Evolutionary conservation across 2,329 filamentous ascomycete species (phyloP).

Genomic region (Chaetomiaceae sp.): DNA sequence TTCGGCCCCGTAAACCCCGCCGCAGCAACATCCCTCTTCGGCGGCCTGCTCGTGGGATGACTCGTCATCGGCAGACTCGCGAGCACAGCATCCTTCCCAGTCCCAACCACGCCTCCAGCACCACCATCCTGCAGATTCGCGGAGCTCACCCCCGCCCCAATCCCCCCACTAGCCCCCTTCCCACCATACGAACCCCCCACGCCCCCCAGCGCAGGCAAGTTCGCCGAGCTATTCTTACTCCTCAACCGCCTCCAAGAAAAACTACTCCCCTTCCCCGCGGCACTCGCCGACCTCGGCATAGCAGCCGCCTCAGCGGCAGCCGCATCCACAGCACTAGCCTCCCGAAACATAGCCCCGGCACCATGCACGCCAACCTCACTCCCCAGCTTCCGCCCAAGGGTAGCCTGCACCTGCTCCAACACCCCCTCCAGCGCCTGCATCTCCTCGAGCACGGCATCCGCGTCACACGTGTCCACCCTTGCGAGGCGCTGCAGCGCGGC

Average conservation of each 20-base stretch:
- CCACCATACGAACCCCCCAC: slow-evolving; percentile 41
- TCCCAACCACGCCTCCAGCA: too few species aligned
- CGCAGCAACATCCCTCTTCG: slow-evolving; percentile 64
- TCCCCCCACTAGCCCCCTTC: slow-evolving; percentile 29
- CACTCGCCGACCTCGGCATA: slow-evolving; percentile 53
- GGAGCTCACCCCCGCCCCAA: slow-evolving; percentile 28
- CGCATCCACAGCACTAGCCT: slow-evolving; percentile 37
- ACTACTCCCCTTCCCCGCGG: slow-evolving; percentile 69
- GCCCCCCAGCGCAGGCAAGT: slow-evolving; percentile 50
- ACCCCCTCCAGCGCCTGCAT: slow-evolving; percentile 85
- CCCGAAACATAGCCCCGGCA: slow-evolving; percentile 68
- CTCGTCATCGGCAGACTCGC: slow-evolving; percentile 74
- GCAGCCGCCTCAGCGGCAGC: slow-evolving; percentile 41
- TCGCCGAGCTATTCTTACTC: slow-evolving; percentile 76
- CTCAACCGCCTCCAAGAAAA: slow-evolving; percentile 88
- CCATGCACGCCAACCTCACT: slow-evolving; percentile 84
- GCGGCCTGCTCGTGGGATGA: slow-evolving; percentile 59
- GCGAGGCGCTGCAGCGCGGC: slow-evolving; percentile 80
- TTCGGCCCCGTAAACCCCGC: slow-evolving; percentile 78
- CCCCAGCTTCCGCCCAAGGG: slow-evolving; percentile 79
- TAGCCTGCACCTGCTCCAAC: slow-evolving; percentile 76
- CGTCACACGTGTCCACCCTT: slow-evolving; percentile 81
- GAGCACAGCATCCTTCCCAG: slow-evolving; percentile 58
- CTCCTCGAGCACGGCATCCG: slow-evolving; percentile 86
- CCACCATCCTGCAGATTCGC: slow-evolving; percentile 31